Evolutionary conservation across 2,329 filamentous ascomycete species (phyloP), one percentile per base, ranked within the genome.

Genomic region (Exophiala lecanii-corni): DNA sequence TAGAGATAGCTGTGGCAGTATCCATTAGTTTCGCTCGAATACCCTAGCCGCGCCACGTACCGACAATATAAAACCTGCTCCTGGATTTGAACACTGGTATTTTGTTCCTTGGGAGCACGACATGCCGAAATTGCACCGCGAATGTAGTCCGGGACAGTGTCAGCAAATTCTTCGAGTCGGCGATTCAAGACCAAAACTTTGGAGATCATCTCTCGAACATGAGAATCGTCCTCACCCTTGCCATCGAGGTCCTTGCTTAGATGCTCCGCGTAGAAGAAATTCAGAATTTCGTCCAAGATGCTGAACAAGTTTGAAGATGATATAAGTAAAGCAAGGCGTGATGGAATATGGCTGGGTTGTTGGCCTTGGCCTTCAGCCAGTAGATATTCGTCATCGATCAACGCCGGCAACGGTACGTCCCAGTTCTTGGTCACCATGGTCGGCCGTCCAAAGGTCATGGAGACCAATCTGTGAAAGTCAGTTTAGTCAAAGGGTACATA

Each of bases 401-500:
- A 5, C 4, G 30, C 2, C n/a, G 39, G 39, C 4, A 42, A 20
- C 39, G 44, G 5, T 59, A 61, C 7, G 62, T 20, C 2, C 59
- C 58, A 10, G 60, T 57, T 0, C 51, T 54, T 4, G 48, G 55
- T 26, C 49, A 57, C 0, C 59, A 57, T 2, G 45, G 48, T 48
- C 56, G 58, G 3, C 59, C 59, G 35, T 63, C 60, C 62, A 63
- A 63, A 5, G 59, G 55, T 6, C 61, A 61, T 19, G 59, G 60
- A 9, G 58, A 60, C 37, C 6, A 42, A 30, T 15, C 39, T 42
- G 18, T 6, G 17, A 7, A 9, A 6, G 33, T 35, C 33, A 35
- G 33, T 19, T 7, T 12, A 12, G 13, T 35, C 15, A 9, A n/a
- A 18, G 7, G 13, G 4, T 17, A 15, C 7, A 7, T n/a, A 60